phyloP scores from a whole-genome alignment of 2,329 filamentous ascomycete genomes.

The Teratosphaeria zuluensis region DNA sequence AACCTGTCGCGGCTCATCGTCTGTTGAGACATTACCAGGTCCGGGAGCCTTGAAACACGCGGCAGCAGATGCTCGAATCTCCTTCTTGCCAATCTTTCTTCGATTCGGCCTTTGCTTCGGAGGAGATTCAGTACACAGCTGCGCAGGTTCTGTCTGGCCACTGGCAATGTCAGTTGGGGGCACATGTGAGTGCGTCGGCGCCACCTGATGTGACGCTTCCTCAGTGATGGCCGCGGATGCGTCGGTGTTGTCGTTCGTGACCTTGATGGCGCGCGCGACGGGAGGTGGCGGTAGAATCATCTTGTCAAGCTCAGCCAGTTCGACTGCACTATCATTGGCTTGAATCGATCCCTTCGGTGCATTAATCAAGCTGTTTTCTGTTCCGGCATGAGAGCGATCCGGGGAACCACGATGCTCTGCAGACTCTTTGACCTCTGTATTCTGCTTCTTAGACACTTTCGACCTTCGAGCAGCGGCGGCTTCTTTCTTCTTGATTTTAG shows the following conservation, averaged over 20 bases:
- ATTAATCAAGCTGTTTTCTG: neutral
- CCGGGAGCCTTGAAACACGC: slow-evolving; percentile 1
- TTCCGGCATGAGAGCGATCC: neutral
- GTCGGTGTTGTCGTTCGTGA: neutral
- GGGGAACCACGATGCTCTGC: neutral
- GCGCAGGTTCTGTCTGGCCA: neutral
- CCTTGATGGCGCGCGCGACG: neutral
- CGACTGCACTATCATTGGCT: neutral
- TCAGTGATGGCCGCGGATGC: neutral
- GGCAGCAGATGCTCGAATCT: slow-evolving; percentile 3
- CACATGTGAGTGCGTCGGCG: neutral
- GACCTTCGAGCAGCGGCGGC: neutral
- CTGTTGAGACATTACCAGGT: neutral
- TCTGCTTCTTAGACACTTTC: neutral
- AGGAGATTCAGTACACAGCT: neutral
- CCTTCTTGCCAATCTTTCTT: slow-evolving; percentile 1
- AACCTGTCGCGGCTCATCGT: neutral
- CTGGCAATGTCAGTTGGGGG: neutral
- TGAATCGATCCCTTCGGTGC: neutral
- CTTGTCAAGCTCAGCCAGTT: neutral
- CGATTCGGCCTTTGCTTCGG: neutral
- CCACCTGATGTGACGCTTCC: neutral
- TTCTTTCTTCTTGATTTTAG: slow-evolving; percentile 19
- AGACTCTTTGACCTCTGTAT: neutral
- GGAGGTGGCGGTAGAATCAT: neutral